Evolutionary conservation across 1,284 basidiomycete species (phyloP), one percentile per base, ranked within the genome.

Genomic region (Sanghuangporus baumii): DNA sequence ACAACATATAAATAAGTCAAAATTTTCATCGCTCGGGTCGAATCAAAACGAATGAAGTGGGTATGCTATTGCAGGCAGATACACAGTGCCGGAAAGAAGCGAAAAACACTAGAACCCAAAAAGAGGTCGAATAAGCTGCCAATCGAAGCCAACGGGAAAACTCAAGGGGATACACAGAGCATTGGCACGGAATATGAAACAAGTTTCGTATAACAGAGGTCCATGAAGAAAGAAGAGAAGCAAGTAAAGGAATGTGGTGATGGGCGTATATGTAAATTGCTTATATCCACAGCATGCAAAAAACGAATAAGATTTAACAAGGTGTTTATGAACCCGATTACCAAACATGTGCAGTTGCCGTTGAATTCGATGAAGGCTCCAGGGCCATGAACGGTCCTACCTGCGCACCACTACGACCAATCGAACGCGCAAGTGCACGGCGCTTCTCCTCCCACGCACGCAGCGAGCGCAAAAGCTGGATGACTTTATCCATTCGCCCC

Each of bases 371-470:
- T 18, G 57, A n/a, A 18, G 61, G 23, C 26, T 62, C 56, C 57
- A 62, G 34, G 41, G 56, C 64, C 64, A 65, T 62, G 60, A 65
- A 65, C 18, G 55, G 60, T 38, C 64, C 64, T 16, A 60, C 60
- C 14, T 57, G 54, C 16, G 41, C 64, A 11, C 26, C 57, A 6
- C 36, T 54, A 2, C 64, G 56, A 14, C 81, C 80, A 57, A 88
- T 78, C 54, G 80, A 82, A 62, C 76, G 78, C 55, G 80, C 78
- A 48, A 88, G 76, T 18, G 78, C 79, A 65, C 72, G 78, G 50
- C 86, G 74, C 74, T 86, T 88, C 46, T 93, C 89, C 72, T 92
- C 88, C 91, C 91, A 93, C 0, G 74, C 73, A 73, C 84, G 87
- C 68, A 96, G 75, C 59, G 90, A 88, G 67, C 82, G 85, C 67